Evolutionary conservation across 2,329 filamentous ascomycete genomes (phyloP).

Genomic region (Verticillium longisporum): DNA sequence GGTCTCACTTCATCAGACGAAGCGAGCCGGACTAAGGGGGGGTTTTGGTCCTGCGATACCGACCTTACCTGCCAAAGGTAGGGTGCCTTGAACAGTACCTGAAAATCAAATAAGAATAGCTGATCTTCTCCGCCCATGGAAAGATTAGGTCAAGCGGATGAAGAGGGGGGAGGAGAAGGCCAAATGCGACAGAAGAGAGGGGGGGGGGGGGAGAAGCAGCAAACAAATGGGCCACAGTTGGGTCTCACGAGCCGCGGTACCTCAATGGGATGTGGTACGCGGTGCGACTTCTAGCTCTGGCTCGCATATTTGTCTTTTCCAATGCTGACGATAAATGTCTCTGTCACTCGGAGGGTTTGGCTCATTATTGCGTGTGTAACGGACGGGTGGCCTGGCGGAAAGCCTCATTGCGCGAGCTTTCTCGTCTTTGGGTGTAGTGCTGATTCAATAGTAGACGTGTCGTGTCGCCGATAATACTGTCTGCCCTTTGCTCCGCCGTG

Average conservation of each 20-base stretch:
- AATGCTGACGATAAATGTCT: not conserved
- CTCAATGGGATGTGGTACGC: not conserved
- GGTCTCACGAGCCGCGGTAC: not conserved
- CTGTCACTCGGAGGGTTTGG: not conserved
- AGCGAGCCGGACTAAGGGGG: too few relatives aligned
- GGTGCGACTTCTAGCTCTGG: not conserved
- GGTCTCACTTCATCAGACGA: too few relatives aligned
- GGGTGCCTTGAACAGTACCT: too few relatives aligned
- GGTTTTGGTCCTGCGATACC: too few relatives aligned
- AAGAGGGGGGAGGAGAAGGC: too few relatives aligned
- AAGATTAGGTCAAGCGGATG: too few relatives aligned
- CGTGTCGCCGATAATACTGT: constrained; percentile 2
- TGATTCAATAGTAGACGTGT: not conserved
- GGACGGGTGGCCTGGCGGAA: not conserved
- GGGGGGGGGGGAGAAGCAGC: not conserved
- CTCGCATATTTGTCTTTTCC: not conserved
- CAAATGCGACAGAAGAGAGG: not conserved
- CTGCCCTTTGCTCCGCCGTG: not conserved
- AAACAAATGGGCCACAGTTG: not conserved
- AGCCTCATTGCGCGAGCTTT: not conserved
- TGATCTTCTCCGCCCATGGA: too few relatives aligned
- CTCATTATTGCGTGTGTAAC: not conserved
- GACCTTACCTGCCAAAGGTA: too few relatives aligned
- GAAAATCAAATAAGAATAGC: too few relatives aligned
- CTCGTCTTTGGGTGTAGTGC: not conserved